phyloP scores from a whole-genome alignment of 441 rosid species.

The Raphanus hybrid region DNA sequence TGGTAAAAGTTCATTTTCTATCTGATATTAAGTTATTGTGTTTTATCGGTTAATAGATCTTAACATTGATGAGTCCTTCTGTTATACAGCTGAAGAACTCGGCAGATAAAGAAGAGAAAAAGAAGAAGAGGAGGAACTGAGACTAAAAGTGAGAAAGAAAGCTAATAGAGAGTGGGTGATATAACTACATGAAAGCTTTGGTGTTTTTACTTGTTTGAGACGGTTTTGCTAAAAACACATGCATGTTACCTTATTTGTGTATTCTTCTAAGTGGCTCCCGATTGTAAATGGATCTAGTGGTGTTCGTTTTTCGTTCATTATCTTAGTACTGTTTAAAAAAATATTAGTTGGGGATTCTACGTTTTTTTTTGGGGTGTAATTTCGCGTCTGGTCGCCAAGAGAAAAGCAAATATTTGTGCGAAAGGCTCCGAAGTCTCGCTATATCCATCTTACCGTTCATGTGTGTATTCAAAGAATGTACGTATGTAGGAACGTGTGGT shows the following conservation, averaged over 20 bases:
- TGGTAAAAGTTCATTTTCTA: conserved; percentile 52
- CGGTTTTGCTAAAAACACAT: neutral
- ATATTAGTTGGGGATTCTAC: neutral
- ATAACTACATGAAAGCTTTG: neutral
- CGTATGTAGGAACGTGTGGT: neutral
- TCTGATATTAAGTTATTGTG: neutral
- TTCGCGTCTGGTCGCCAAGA: neutral
- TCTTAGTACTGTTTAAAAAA: neutral
- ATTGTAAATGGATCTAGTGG: neutral
- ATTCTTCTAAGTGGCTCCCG: neutral
- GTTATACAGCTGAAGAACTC: conserved; percentile 57
- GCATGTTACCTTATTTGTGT: neutral
- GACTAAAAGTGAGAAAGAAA: neutral
- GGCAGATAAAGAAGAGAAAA: conserved; percentile 64
- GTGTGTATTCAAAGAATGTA: neutral
- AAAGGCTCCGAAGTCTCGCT: neutral
- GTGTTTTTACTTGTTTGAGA: neutral
- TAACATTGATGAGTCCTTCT: neutral
- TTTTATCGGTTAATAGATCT: neutral
- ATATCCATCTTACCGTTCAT: too few relatives aligned
- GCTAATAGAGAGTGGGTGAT: neutral
- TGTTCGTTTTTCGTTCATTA: neutral
- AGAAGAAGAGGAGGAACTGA: conserved; percentile 75
- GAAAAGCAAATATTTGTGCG: neutral
- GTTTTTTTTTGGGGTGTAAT: neutral